Percentiles rank a stretch among this genome's conserved stretches.
Conservation (phyloP, 495 filamentous ascomycete species). For the Annulohypoxylon moriforme region DNA sequence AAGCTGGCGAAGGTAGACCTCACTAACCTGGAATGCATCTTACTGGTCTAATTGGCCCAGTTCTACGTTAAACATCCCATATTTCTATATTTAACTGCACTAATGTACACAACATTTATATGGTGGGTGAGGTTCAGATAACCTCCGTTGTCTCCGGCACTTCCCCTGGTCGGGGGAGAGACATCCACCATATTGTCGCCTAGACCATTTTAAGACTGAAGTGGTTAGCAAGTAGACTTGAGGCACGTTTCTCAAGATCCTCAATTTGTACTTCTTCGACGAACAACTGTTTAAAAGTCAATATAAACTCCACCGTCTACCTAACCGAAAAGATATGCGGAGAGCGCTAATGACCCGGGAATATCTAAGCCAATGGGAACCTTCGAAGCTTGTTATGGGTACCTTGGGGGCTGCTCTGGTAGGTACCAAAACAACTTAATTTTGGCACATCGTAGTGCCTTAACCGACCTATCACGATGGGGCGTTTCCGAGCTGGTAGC, state of each 20-base stretch:
- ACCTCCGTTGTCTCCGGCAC: not conserved
- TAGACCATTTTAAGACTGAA: not conserved
- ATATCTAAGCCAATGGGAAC: not conserved
- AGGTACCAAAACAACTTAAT: not conserved
- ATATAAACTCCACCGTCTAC: not conserved
- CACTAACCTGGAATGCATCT: not conserved
- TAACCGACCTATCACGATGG: not conserved
- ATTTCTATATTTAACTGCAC: conserved; percentile 5
- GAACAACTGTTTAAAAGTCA: no score
- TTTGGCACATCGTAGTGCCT: not conserved
- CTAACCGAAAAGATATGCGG: not conserved
- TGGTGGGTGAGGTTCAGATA: not conserved
- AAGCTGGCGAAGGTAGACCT: not conserved
- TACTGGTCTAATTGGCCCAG: not conserved
- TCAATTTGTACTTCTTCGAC: not conserved
- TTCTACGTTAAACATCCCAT: not conserved
- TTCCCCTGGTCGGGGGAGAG: not conserved
- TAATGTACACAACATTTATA: not conserved
- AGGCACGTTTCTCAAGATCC: not conserved
- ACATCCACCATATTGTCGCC: not conserved
- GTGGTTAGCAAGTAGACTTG: not conserved
- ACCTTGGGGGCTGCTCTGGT: not conserved
- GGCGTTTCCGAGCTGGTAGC: not conserved
- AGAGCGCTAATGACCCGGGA: not conserved
- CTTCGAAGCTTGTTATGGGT: no score